phyloP scores from a whole-genome alignment of 2,329 filamentous ascomycete species.

The Lasiodiplodia gonubiensis region DNA sequence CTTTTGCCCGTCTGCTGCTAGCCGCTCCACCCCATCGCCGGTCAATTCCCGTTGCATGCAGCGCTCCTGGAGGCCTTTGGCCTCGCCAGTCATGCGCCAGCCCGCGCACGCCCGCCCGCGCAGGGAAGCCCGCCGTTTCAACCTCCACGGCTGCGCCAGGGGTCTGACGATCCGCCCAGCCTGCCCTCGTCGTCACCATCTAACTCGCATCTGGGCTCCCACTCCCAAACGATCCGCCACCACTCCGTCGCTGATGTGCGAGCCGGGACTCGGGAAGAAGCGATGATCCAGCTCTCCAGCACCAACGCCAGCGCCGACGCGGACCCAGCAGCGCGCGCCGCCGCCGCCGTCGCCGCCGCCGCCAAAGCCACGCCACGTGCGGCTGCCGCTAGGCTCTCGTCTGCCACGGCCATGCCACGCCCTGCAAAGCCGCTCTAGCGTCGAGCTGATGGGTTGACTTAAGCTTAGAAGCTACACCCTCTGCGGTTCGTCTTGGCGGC shows the following conservation, averaged over 20 bases:
- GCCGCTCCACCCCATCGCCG: constrained; percentile 15
- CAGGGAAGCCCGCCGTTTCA: constrained; percentile 24
- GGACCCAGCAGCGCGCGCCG: neutral
- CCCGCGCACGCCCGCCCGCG: constrained; percentile 15
- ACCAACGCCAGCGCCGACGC: neutral
- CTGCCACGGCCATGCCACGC: neutral
- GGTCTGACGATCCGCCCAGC: constrained; percentile 20
- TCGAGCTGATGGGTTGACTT: constrained; percentile 17
- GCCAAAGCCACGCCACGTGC: constrained; percentile 2
- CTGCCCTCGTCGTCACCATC: constrained; percentile 13
- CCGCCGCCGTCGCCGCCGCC: neutral
- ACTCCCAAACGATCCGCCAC: constrained; percentile 24
- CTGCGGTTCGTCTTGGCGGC: constrained; percentile 14
- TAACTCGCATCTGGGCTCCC: constrained; percentile 19
- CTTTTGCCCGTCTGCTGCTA: constrained; percentile 18
- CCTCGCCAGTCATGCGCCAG: constrained; percentile 16
- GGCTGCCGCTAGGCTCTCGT: neutral
- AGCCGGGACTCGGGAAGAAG: constrained; percentile 24
- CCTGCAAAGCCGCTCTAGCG: neutral
- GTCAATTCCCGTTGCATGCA: constrained; percentile 22
- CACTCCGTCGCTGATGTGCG: constrained; percentile 9
- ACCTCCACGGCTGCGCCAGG: constrained; percentile 9
- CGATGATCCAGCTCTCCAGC: constrained; percentile 8
- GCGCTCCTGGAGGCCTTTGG: constrained; percentile 22
- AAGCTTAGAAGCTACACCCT: constrained; percentile 20